Conservation (phyloP, 345 rosid genomes). For the Bretschneidera sinensis region DNA sequence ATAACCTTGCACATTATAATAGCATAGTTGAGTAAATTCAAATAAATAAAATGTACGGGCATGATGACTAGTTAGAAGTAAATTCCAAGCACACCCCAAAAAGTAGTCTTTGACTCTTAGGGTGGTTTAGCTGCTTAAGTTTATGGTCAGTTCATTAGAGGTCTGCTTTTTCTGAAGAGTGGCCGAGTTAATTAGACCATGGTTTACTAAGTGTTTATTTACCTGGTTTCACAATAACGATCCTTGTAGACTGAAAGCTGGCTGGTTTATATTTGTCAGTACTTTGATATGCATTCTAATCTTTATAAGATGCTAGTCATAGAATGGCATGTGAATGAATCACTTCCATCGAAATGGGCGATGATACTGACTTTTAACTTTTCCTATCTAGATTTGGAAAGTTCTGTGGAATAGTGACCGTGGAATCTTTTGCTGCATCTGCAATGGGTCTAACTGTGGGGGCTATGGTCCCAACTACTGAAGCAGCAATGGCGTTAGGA, state of each 20-base stretch:
- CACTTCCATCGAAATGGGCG: too few species aligned
- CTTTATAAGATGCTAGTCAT: not conserved
- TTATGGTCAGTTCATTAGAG: not conserved
- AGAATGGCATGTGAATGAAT: not conserved
- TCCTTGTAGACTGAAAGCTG: not conserved
- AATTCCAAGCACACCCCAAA: too few species aligned
- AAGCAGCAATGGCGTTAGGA: constrained; percentile 98
- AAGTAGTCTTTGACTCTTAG: too few species aligned
- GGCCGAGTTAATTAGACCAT: too few species aligned
- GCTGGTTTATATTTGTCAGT: not conserved
- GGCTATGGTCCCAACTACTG: constrained; percentile 94
- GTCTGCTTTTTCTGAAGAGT: not conserved
- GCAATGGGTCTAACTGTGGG: constrained; percentile 99
- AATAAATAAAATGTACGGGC: too few species aligned
- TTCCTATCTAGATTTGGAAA: constrained; percentile 60
- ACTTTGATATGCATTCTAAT: not conserved
- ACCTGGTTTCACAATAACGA: not conserved
- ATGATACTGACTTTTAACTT: too few species aligned
- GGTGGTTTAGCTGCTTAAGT: too few species aligned
- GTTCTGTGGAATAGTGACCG: constrained; percentile 89
- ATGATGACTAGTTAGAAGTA: too few species aligned
- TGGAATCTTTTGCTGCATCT: constrained; percentile 96
- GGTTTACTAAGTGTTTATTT: too few species aligned
- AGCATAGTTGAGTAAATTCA: too few species aligned
- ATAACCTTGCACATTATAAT: too few species aligned